Conservation (phyloP, 345 rosid genomes). For the Arabis hirsuta region DNA sequence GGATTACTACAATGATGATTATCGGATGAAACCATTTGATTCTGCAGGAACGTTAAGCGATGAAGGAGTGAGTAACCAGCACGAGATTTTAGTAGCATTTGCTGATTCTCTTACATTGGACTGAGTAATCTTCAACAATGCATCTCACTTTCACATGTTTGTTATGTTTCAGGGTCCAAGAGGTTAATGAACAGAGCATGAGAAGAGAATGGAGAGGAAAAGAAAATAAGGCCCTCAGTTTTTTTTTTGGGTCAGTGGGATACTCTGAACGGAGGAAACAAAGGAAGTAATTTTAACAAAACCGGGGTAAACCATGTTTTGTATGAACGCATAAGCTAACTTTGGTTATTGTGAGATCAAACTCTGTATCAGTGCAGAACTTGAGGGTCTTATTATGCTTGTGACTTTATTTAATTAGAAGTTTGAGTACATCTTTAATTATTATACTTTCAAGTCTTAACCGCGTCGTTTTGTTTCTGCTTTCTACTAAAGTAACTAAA, state of each 20-base stretch:
- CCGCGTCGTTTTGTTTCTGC: background rate
- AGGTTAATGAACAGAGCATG: constrained; percentile 7
- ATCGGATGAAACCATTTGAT: constrained; percentile 29
- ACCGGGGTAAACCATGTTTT: no score
- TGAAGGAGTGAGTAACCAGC: constrained; percentile 53
- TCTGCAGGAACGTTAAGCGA: constrained; percentile 68
- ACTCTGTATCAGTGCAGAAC: background rate
- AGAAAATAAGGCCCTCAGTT: background rate
- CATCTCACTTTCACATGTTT: background rate
- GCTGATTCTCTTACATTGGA: background rate
- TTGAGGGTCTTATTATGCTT: constrained; percentile 6
- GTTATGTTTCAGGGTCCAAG: constrained; percentile 24
- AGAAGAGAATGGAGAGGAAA: constrained; percentile 1
- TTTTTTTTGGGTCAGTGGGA: constrained; percentile 4
- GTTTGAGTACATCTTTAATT: background rate
- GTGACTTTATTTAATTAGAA: background rate
- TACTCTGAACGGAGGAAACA: background rate
- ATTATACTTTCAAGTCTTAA: background rate
- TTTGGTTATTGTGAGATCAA: constrained; percentile 2
- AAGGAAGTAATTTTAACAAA: background rate
- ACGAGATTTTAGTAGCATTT: background rate
- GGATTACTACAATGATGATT: constrained; percentile 65
- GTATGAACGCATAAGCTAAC: background rate
- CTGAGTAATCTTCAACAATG: background rate
- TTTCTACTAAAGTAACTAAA: background rate